Evolutionary conservation across 2,329 filamentous ascomycete genomes (phyloP), one percentile per base, ranked within the genome.

Genomic region (Davidsoniella eucalypti): DNA sequence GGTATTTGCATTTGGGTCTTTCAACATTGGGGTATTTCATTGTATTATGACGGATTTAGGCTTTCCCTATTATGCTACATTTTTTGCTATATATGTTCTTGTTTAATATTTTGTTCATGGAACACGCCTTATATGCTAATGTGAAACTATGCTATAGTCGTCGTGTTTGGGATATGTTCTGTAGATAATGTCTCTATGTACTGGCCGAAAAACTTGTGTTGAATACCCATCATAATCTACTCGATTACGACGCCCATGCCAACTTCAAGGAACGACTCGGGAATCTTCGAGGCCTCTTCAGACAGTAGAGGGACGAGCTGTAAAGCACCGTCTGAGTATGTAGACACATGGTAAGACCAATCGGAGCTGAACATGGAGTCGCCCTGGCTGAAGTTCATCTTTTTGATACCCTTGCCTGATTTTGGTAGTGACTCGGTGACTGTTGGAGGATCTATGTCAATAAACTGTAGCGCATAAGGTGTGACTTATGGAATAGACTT

Each of bases 171-270:
- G 29, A 9, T 9, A 33, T 33, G 6, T 23, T 23, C 21, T 23
- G 21, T 23, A 33, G 10, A 33, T 10, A 12, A 3, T 9, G 29
- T 33, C 29, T 10, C 8, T 33, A 33, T 10, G 29, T 12, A 33
- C 29, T 12, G 29, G 12, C 12, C 8, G 12, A 33, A 4, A 33
- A 9, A 33, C 12, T 33, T 33, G 29, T 12, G 12, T 12, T 3
- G 3, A 9, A 9, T 33, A 3, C 18, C 18, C 18, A 18, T 18
- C 2, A 2, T 18, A 12, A 4, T 33, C 29, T 72, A 60, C 41
- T 72, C 56, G 5, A 78, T 69, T 1, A 69, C 64, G 36, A 79
- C 61, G 5, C 65, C 61, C 69, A 79, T 78, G 52, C 76, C 76
- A 8, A 76, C 72, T 54, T 73, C 69, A 26, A 80, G 55, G 56